Percentiles rank a stretch among this genome's conserved stretches.
Evolutionary conservation across 345 rosid genomes (phyloP).

Genomic region (Bruguiera gymnorhiza): DNA sequence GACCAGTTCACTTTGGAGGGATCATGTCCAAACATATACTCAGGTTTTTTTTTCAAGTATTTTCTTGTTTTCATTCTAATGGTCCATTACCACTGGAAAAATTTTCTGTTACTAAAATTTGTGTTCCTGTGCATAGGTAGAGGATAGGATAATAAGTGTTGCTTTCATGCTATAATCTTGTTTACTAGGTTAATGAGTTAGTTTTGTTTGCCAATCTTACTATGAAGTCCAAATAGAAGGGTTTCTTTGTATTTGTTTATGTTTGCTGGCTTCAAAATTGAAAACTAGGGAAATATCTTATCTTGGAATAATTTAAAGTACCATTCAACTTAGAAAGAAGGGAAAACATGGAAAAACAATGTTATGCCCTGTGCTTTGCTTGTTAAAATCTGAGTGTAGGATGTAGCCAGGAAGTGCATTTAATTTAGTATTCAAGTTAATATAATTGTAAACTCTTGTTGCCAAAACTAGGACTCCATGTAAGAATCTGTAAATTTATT

Average conservation of each 20-base stretch:
- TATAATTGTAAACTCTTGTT: too few relatives aligned
- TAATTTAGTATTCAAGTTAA: too few relatives aligned
- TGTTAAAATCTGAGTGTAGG: background rate
- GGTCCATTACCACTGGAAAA: conserved; percentile 1
- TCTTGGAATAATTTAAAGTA: background rate
- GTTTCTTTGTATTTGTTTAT: background rate
- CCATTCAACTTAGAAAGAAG: background rate
- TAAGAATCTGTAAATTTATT: background rate
- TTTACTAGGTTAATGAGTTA: background rate
- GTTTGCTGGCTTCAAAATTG: background rate
- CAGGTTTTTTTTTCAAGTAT: conserved; percentile 43
- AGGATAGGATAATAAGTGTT: background rate
- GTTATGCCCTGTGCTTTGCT: background rate
- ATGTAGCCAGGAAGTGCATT: too few relatives aligned
- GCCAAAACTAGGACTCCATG: background rate
- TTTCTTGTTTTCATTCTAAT: background rate
- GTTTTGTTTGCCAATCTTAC: background rate
- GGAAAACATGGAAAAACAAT: background rate
- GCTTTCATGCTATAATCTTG: background rate
- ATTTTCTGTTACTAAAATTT: background rate
- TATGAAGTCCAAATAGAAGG: background rate
- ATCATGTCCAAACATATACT: conserved; percentile 89
- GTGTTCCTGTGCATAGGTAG: background rate
- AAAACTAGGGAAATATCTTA: background rate
- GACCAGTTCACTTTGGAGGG: conserved; percentile 90